phyloP scores from a whole-genome alignment of 495 filamentous ascomycete genomes.

The Lentithecium fluviatile region DNA sequence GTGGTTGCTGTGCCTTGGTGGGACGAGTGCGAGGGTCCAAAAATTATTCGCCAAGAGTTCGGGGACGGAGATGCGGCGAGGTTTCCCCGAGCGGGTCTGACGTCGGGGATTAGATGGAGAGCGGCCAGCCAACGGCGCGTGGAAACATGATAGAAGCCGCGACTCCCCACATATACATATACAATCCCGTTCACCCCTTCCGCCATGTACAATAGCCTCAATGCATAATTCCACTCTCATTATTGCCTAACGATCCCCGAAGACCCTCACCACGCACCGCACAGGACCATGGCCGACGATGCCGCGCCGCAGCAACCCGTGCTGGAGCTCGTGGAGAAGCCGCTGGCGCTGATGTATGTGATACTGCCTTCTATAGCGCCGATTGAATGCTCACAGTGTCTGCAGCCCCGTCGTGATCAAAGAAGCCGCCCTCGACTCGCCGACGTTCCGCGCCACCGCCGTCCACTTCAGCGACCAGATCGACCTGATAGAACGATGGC shows the following conservation, averaged over 20 bases:
- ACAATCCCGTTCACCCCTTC: not conserved
- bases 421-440: constrained; percentile 94
- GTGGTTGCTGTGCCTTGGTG: not conserved
- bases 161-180: not conserved
- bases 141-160: not conserved
- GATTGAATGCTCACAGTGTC: not conserved
- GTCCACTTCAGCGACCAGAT: constrained; percentile 89
- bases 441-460: constrained; percentile 87
- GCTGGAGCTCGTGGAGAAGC: constrained; percentile 28
- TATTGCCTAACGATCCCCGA: not conserved
- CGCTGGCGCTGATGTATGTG: constrained; percentile 37
- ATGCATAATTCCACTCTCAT: constrained; percentile 8
- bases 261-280: not conserved
- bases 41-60: constrained; percentile 19
- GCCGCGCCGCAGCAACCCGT: constrained; percentile 9
- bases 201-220: constrained; percentile 19
- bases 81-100: not conserved
- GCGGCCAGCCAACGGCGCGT: not conserved
- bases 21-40: not conserved
- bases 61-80: not conserved
- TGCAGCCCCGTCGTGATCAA: constrained; percentile 79
- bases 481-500: constrained; percentile 88
- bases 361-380: not conserved
- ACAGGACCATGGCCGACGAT: constrained; percentile 29
- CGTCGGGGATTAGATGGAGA: constrained; percentile 3